A percentile compares a stretch with the other conserved stretches of the same genome.
phyloP scores from a whole-genome alignment of 129 eudicot species.

The Helianthus annuus region HanXRQr2.0-SUNRISE NC_035444.2:49131005-49131504 shows the following conservation, averaged over 20 bases:
- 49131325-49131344: background rate
- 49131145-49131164: background rate
- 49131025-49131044: slow-evolving; percentile 91
- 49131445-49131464: background rate
- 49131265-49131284: slow-evolving; percentile 80
- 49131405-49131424: slow-evolving; percentile 98
- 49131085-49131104: slow-evolving; percentile 89
- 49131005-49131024: slow-evolving; percentile 90
- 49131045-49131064: slow-evolving; percentile 98
- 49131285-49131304: slow-evolving; percentile 77
- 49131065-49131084: slow-evolving; percentile 99
- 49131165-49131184: background rate
- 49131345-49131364: slow-evolving; percentile 63
- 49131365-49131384: slow-evolving; percentile 99
- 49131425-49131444: slow-evolving; percentile 70
- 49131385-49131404: slow-evolving; percentile 89
- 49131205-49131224: slow-evolving; percentile 94
- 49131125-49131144: background rate
- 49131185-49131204: slow-evolving; percentile 78
- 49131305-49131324: slow-evolving; percentile 15
- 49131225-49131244: slow-evolving; percentile 86
- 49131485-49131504: background rate
- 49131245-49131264: slow-evolving; percentile 79
- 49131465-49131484: background rate
- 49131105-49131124: slow-evolving; percentile 6